Base-by-base conservation (phyloP, 306 rosid species). In the Fagus crenata region DNA sequence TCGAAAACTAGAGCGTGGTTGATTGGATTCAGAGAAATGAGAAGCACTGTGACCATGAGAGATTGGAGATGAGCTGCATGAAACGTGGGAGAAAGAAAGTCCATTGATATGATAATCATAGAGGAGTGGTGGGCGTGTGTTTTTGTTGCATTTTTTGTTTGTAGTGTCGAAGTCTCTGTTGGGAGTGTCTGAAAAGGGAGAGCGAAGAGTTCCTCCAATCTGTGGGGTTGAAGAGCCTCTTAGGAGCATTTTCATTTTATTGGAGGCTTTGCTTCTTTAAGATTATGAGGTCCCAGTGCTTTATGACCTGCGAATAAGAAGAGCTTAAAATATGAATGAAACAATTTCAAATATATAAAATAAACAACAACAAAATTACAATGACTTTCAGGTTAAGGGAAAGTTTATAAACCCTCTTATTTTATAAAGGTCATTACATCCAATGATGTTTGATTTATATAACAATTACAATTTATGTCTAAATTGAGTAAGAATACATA, bases 201-300 rank as follows among this genome's bases (percentile, higher is more conserved):
- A 37, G 56, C 28, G 32, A 28, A 67, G 75, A 12, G 17, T 63
- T 59, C 6, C 75, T 59, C 6, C 75, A 15, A 39, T 11, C 18
- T 4, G 58, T 37, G 67, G 77, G 73, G 69, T 18, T 53, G 74
- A 81, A 1, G 58, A 71, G 28, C 74, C 64, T 53, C 84, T 71
- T 2, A 15, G 42, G 5, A 60, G 72, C 77, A 81, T 75, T 33
- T 74, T 28, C 2, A 22, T 37, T 32, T 43, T 55, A 35, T 17
- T 15, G 68, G 32, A 12, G 41, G 2, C 13, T 35, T n/a, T 58
- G 64, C 43, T 67, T 67, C 7, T 53, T 41, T 17, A 4, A 67
- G 72, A 40, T 67, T n/a, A 53, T 2, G 40, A 56, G 49, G 18
- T 41, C 28, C 65, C 35, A 5, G 37, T 8, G 28, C 40, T 53